Base-by-base conservation (phyloP, 1,284 basidiomycete genomes). In the Ustilago loliicola region DNA sequence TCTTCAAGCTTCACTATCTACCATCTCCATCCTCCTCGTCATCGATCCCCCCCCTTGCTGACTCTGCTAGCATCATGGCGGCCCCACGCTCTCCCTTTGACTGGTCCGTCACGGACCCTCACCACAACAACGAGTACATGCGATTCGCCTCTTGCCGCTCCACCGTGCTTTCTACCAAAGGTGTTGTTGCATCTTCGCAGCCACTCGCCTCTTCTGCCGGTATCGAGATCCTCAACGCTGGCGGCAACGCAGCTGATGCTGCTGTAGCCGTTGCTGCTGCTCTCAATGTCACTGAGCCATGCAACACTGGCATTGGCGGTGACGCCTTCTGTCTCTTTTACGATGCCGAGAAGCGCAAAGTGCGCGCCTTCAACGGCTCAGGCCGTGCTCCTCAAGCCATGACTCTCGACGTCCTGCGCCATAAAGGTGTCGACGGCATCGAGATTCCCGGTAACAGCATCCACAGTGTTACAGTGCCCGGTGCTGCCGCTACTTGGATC, bases 301-400 rank as follows among this genome's bases (percentile, higher is more conserved):
- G 72, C 69, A 75, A 70, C 40, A 83, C 87, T 91, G 87, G 88
- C 53, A 88, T 89, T 32, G 88, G 88, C 2, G 88, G 94, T 47
- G 95, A 97, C 84, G 92, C 94, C 7, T 97, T 97, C 86, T 96
- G 94, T 82, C 89, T 98, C 23, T 97, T 93, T 88, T 98, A 92
- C 83, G 91, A 96, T 82, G 93, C 93, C 9, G 90, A 91, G 83
- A 90, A 90, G 4, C 94, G 93, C 87, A 88, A 88, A 8, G 93
- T 98, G 54, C 92, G 92, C 80, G 94, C 91, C 2, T 87, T 96
- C 66, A 96, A 96, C 76, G 94, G 94, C 10, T 94, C 93, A 0
- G 96, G 96, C 5, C 91, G 89, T 71, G 91, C 95, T 6, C 96
- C 96, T 3, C 42, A 53, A 21, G 72, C 70, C 21, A 89, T 91